Conservation (phyloP, 371 early-diverging fungal species). For the Rhizopus microsporus region DNA sequence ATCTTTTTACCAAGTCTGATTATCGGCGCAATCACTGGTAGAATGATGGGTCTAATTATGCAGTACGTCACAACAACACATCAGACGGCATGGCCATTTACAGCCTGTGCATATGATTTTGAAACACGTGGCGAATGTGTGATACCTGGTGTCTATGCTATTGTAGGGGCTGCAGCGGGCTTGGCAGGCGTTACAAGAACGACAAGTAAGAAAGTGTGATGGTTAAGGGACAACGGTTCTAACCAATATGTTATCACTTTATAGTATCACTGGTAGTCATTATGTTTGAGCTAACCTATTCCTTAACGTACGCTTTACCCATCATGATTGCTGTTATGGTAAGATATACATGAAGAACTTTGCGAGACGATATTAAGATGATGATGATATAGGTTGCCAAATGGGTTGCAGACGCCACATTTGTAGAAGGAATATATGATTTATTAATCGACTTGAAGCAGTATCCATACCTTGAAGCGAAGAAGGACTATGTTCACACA, state of each 20-base stretch:
- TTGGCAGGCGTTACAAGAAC: slow-evolving; percentile 93
- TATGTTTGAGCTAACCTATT: slow-evolving; percentile 94
- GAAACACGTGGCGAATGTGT: slow-evolving; percentile 68
- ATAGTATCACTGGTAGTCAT: slow-evolving; percentile 88
- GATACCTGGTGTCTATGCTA: slow-evolving; percentile 92
- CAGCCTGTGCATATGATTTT: slow-evolving; percentile 57
- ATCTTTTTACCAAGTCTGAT: slow-evolving; percentile 92
- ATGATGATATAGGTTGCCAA: slow-evolving; percentile 52
- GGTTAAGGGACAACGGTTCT: background rate
- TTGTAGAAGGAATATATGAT: slow-evolving; percentile 85
- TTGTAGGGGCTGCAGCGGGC: slow-evolving; percentile 93
- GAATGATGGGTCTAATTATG: slow-evolving; percentile 88
- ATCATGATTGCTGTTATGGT: slow-evolving; percentile 22
- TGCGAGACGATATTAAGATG: background rate
- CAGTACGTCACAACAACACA: slow-evolving; percentile 60
- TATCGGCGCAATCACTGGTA: slow-evolving; percentile 88
- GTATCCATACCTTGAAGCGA: slow-evolving; percentile 87
- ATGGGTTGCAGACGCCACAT: slow-evolving; percentile 84
- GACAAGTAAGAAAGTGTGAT: slow-evolving; percentile 53
- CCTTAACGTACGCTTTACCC: slow-evolving; percentile 66
- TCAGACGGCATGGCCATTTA: slow-evolving; percentile 62
- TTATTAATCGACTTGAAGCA: slow-evolving; percentile 74
- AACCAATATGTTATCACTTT: background rate
- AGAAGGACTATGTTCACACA: slow-evolving; percentile 72
- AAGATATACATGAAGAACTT: slow-evolving; percentile 11